A percentile compares a stretch with the other conserved stretches of the same genome.
These are phyloP conservation scores for Rhizophora mangle DNA, from an alignment of 345 rosid genomes.

Conservation along the genomic window DNA sequence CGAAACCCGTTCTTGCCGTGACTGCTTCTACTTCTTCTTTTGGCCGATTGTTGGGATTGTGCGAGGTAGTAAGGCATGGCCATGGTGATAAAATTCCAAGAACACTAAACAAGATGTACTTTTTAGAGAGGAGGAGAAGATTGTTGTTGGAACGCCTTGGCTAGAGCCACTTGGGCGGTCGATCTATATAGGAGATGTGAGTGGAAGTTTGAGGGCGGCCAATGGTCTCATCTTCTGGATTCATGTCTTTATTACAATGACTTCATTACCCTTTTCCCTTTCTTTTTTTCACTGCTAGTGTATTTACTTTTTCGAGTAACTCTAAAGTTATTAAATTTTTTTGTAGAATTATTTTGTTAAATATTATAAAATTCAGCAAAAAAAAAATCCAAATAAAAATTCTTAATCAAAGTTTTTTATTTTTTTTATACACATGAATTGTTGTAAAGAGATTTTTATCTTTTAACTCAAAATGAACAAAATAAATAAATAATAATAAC, in stretches of 20 bases:
- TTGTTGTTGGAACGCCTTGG: neutral
- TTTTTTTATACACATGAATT: no score
- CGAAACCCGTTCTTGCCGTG: slow-evolving; percentile 36
- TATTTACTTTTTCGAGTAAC: no score
- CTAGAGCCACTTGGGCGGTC: neutral
- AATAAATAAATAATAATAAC: no score
- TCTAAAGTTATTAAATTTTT: no score
- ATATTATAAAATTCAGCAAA: no score
- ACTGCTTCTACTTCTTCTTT: slow-evolving; percentile 5
- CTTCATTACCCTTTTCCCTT: neutral
- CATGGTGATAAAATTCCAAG: slow-evolving; percentile 12
- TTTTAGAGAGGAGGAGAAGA: neutral
- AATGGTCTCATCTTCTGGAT: slow-evolving; percentile 9
- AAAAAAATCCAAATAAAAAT: no score
- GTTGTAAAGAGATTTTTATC: no score
- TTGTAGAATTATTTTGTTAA: no score
- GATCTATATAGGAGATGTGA: neutral
- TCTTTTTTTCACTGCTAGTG: neutral
- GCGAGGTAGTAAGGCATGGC: slow-evolving; percentile 26
- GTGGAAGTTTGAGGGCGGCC: no score
- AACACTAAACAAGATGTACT: neutral
- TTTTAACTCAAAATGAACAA: no score
- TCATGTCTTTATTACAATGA: neutral
- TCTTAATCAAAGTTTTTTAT: no score
- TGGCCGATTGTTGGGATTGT: slow-evolving; percentile 6